Evolutionary conservation across 1,139 yeast species (phyloP).

Genomic region (Geotrichum cucujoidarum): DNA sequence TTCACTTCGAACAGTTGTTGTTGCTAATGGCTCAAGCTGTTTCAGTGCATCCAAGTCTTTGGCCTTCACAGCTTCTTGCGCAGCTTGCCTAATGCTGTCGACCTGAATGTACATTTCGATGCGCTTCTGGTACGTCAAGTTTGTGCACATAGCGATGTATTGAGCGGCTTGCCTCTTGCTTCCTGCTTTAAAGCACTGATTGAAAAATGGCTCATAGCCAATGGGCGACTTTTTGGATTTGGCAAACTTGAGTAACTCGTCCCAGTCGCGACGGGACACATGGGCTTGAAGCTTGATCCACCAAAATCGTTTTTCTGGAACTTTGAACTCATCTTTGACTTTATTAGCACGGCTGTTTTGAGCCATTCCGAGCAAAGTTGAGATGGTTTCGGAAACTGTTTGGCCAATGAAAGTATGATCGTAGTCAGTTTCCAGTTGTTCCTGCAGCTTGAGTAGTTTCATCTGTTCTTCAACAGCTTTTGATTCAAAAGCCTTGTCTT

Average conservation of each 20-base stretch:
- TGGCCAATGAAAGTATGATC: conserved; percentile 50
- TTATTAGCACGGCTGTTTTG: conserved; percentile 57
- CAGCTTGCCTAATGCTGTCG: conserved; percentile 53
- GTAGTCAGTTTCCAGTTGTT: conserved; percentile 50
- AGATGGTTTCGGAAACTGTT: conserved; percentile 55
- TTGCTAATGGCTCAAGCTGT: conserved; percentile 36
- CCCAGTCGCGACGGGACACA: conserved; percentile 53
- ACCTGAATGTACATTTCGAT: conserved; percentile 50
- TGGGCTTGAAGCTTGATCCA: conserved; percentile 55
- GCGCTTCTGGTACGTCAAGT: conserved; percentile 39
- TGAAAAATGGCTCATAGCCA: conserved; percentile 63
- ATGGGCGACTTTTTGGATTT: conserved; percentile 59
- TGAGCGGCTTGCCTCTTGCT: conserved; percentile 44
- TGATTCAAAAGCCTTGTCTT: conserved; percentile 31
- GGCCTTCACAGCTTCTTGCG: conserved; percentile 53
- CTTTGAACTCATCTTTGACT: conserved; percentile 55
- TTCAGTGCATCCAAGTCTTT: conserved; percentile 48
- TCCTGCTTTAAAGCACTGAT: conserved; percentile 47
- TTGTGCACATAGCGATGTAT: conserved; percentile 39
- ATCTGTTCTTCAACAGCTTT: conserved; percentile 46
- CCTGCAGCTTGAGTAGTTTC: conserved; percentile 49
- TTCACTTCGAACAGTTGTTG: conserved; percentile 33
- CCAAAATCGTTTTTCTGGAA: conserved; percentile 62
- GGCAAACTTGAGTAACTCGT: conserved; percentile 50
- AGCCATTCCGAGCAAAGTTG: conserved; percentile 49